A percentile compares a stretch with the other conserved stretches of the same genome.
These are phyloP conservation scores for Suaeda aralocaspica DNA, from an alignment of 148 eudicot species.

Conservation along the genomic window DNA sequence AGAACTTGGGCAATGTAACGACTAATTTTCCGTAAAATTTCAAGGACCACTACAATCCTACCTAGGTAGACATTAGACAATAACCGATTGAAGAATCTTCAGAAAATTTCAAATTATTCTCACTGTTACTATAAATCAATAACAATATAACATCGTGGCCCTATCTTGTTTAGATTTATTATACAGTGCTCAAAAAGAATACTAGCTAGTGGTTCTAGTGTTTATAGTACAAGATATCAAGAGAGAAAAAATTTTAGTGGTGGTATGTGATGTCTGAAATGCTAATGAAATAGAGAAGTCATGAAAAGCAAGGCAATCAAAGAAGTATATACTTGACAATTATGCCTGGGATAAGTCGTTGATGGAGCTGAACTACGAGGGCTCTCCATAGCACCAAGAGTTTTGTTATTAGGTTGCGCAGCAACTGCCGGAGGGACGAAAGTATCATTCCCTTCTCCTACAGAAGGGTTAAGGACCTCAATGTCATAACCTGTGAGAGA, in stretches of 20 bases:
- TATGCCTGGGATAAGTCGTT: conserved; percentile 14
- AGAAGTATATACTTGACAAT: conserved; percentile 16
- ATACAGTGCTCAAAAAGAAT: background rate
- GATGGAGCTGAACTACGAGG: conserved; percentile 29
- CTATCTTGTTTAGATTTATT: conserved; percentile 5
- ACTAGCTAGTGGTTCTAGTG: background rate
- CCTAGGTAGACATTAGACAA: no score
- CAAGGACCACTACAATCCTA: no score
- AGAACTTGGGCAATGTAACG: no score
- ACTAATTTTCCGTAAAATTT: no score
- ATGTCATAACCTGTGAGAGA: conserved; percentile 49
- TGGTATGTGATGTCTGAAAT: background rate
- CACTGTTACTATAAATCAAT: conserved; percentile 5
- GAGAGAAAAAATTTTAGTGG: conserved; percentile 1
- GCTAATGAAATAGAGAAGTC: background rate
- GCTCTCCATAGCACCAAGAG: conserved; percentile 10
- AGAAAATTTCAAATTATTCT: conserved; percentile 8
- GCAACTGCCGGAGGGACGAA: conserved; percentile 43
- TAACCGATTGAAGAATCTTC: no score
- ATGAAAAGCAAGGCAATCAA: conserved; percentile 1
- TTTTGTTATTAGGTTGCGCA: conserved; percentile 31
- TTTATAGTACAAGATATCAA: conserved; percentile 2
- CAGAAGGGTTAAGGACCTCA: conserved; percentile 28
- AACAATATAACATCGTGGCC: conserved; percentile 13
- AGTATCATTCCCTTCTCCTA: conserved; percentile 33